Conservation (phyloP, 1,284 basidiomycete species). For the Rhodotorula sp. region DNA sequence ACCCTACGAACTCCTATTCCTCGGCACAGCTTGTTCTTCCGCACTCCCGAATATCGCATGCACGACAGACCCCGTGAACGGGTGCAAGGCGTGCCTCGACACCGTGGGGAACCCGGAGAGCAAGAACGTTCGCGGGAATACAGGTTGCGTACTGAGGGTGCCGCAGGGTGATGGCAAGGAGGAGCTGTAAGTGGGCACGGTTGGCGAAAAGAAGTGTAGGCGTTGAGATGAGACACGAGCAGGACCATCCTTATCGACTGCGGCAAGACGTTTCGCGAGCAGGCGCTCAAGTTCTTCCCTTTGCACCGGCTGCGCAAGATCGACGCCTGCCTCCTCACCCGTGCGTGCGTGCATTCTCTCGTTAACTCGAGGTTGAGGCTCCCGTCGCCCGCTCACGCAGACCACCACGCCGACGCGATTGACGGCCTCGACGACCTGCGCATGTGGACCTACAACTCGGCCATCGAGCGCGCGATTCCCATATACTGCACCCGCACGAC, state of each 20-base stretch:
- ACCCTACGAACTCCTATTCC: background rate
- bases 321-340: slow-evolving; percentile 73
- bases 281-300: slow-evolving; percentile 74
- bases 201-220: background rate
- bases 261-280: slow-evolving; percentile 75
- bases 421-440: slow-evolving; percentile 77
- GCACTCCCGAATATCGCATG: slow-evolving; percentile 40
- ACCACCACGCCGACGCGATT: slow-evolving; percentile 56
- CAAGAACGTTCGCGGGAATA: slow-evolving; percentile 73
- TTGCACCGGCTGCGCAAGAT: slow-evolving; percentile 68
- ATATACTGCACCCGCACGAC: slow-evolving; percentile 63
- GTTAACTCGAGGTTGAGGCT: too few relatives aligned
- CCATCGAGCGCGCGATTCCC: slow-evolving; percentile 69
- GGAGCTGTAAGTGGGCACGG: slow-evolving; percentile 48
- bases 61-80: slow-evolving; percentile 29
- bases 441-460: slow-evolving; percentile 69
- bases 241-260: slow-evolving; percentile 62
- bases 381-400: background rate
- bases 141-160: slow-evolving; percentile 63
- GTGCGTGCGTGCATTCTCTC: slow-evolving; percentile 52
- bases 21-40: slow-evolving; percentile 35
- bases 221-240: background rate
- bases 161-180: slow-evolving; percentile 53
- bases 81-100: slow-evolving; percentile 35
- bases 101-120: slow-evolving; percentile 57